Percentiles rank a stretch among this genome's conserved stretches.
Evolutionary conservation across 1,284 basidiomycete species (phyloP).

Genomic region (Cystobasidium slooffiae): DNA sequence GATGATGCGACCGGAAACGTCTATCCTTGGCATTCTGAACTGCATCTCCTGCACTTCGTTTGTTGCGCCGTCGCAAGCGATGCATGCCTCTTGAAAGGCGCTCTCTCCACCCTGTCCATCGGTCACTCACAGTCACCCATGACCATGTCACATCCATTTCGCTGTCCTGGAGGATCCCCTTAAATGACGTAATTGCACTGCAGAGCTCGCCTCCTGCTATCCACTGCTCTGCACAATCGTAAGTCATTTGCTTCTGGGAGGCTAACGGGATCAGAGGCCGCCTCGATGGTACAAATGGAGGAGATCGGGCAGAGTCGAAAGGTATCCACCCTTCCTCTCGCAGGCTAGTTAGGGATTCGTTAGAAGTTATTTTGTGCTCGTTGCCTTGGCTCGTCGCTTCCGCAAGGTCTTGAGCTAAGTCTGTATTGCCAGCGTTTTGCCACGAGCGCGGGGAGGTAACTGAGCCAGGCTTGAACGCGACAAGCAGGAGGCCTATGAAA

Average conservation of each 20-base stretch:
- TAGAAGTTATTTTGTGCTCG: neutral
- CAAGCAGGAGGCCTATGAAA: neutral
- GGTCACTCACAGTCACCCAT: constrained; percentile 16
- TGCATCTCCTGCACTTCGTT: neutral
- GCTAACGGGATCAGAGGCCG: constrained; percentile 10
- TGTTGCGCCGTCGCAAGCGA: constrained; percentile 7
- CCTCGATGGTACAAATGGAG: neutral
- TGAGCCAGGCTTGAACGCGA: neutral
- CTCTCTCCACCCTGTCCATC: constrained; percentile 30
- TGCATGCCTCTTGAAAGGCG: neutral
- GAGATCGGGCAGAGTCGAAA: neutral
- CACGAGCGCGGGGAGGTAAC: too few species aligned
- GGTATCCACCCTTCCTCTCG: constrained; percentile 20
- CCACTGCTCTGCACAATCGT: constrained; percentile 33
- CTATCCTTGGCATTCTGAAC: constrained; percentile 10
- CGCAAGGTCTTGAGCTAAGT: neutral
- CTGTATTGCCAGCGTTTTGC: neutral
- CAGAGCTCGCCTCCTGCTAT: constrained; percentile 33
- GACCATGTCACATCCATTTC: constrained; percentile 29
- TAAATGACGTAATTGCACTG: neutral
- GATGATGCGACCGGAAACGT: constrained; percentile 30
- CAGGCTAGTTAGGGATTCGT: constrained; percentile 6
- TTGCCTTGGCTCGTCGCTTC: neutral
- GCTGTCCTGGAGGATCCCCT: constrained; percentile 1
- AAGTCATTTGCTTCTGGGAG: constrained; percentile 7